These are phyloP conservation scores for Schizopora paradoxa DNA, from an alignment of 1,284 basidiomycete genomes.

Conservation along the genomic window DNA sequence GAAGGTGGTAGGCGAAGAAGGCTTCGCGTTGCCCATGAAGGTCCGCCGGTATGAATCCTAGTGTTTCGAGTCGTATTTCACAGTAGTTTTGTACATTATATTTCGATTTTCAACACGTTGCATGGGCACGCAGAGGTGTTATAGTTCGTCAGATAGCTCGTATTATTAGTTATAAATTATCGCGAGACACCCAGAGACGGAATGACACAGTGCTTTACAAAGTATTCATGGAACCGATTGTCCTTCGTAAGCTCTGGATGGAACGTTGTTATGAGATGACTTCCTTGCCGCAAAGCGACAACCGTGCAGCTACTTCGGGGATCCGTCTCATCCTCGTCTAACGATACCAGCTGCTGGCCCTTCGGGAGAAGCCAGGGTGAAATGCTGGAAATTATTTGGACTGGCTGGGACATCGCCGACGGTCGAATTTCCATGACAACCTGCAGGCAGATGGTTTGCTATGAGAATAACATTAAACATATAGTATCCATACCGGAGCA, in stretches of 20 bases:
- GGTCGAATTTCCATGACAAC: slow-evolving; percentile 52
- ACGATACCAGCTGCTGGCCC: slow-evolving; percentile 30
- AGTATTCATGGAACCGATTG: slow-evolving; percentile 85
- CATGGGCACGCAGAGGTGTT: too few species aligned
- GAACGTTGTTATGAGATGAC: slow-evolving; percentile 85
- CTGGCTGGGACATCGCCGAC: slow-evolving; percentile 41
- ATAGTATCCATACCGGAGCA: slow-evolving; percentile 62
- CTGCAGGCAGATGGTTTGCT: slow-evolving; percentile 32
- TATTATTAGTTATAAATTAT: too few species aligned
- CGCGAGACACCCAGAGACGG: slow-evolving; percentile 29
- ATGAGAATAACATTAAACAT: slow-evolving; percentile 5
- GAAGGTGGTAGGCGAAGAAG: slow-evolving; percentile 15
- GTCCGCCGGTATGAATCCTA: slow-evolving; percentile 12
- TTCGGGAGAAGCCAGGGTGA: slow-evolving; percentile 56
- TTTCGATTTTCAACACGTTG: too few species aligned
- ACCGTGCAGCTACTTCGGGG: slow-evolving; percentile 55
- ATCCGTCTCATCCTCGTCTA: slow-evolving; percentile 35
- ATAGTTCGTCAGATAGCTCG: too few species aligned
- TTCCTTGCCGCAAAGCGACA: slow-evolving; percentile 85
- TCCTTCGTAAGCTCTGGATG: slow-evolving; percentile 93
- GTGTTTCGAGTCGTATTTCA: too few species aligned
- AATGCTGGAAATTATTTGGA: slow-evolving; percentile 70
- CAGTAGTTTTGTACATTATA: too few species aligned
- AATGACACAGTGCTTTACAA: slow-evolving; percentile 64
- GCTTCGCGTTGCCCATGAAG: slow-evolving; percentile 16